Base-by-base conservation (phyloP, 805 yeast genomes). In the Starmera pachycereana region DNA sequence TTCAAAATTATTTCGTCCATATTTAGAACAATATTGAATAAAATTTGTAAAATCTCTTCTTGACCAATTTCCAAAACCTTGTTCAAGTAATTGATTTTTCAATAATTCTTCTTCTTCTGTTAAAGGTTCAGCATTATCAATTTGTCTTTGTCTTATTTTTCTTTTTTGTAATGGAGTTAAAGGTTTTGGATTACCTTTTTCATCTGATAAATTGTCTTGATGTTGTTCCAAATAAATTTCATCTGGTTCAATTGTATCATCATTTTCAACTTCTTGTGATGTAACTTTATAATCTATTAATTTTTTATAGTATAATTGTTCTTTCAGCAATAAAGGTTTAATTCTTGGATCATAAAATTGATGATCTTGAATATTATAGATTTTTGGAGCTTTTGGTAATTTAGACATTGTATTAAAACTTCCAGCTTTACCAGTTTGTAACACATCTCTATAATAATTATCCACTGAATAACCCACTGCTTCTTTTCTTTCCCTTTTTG, bases 401-500 rank as follows among this genome's bases (percentile, higher is more conserved):
- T 63, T 66, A 1, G 70, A 64, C 34, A 68, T 68, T 5, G 71
- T 63, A 1, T 65, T 48, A 0, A 63, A 55, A 22, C 27, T 22
- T 22, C 27, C 27, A 22, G 27, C 27, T 22, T 40, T 69, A 65
- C 30, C 58, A 55, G 42, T 49, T 43, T 60, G 64, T 48, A 82
- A 61, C 29, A 81, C 81, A 52, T 81, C 89, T 49, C 78, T 81
- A 49, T 81, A 81, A 53, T 81, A 81, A 34, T 78, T 81, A 58
- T 83, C 92, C 36, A 82, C 74, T 0, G 85, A 78, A 49, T 83
- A 84, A 22, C 27, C 27, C 2, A 82, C 78, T 49, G 81, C 87
- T 46, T 83, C 89, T 47, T 81, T 83, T 46, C 89, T 64, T 53
- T 83, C 85, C 59, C 92, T 69, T 50, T 76, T 78, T 1, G 83